Evolutionary conservation across 148 eudicot species (phyloP).

Genomic region (Persicaria maculosa): DNA sequence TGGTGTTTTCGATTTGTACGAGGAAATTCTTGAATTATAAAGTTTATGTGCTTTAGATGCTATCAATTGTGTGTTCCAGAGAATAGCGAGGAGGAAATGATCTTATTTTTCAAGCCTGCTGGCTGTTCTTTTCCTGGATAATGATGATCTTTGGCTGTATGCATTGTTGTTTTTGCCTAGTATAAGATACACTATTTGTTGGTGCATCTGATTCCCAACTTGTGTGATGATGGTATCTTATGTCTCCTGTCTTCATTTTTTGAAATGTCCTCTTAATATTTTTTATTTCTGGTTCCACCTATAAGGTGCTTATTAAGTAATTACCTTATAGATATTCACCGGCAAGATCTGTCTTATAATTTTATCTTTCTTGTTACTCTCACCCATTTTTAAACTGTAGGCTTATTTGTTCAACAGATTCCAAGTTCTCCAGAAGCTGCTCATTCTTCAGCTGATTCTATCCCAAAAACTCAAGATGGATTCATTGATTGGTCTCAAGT

Average conservation of each 20-base stretch:
- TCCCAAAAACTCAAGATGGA: constrained; percentile 72
- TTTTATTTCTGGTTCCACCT: neutral
- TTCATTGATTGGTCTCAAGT: constrained; percentile 95
- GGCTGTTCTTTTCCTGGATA: neutral
- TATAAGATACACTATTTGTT: neutral
- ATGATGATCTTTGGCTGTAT: neutral
- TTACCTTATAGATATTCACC: neutral
- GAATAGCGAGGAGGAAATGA: neutral
- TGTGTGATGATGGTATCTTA: neutral
- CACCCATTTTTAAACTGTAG: neutral
- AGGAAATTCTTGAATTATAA: neutral
- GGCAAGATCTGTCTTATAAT: neutral
- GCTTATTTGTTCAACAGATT: constrained; percentile 41
- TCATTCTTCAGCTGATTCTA: constrained; percentile 49
- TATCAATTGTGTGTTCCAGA: neutral
- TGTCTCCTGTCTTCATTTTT: neutral
- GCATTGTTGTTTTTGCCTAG: neutral
- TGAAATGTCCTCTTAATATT: neutral
- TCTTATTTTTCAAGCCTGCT: neutral
- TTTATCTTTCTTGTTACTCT: neutral
- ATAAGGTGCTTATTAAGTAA: neutral
- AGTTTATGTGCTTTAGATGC: neutral
- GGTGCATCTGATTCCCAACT: neutral
- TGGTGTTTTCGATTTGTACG: neutral
- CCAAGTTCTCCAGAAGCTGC: constrained; percentile 62